Base-by-base conservation (phyloP, 495 filamentous ascomycete species). In the Aspergillus hancockii region DNA sequence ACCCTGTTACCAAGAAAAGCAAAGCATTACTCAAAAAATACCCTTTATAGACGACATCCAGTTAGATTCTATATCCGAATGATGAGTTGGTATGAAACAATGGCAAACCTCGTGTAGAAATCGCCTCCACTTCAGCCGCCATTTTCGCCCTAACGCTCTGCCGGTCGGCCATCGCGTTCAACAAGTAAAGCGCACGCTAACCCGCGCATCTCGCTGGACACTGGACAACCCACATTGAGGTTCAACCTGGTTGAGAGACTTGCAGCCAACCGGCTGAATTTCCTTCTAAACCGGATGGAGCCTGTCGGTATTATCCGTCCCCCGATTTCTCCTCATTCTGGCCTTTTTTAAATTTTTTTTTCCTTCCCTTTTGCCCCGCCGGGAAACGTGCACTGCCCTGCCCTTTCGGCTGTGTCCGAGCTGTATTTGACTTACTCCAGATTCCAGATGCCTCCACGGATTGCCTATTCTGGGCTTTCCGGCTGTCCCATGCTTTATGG, bases 391-490 rank as follows among this genome's bases (percentile, higher is more conserved):
- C 46, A 58, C 55, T 40, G 45, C 19, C 45, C 25, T 32, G n/a
- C 16, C n/a, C 43, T 40, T 49, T 60, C 57, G 50, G 52, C 34
- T 40, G 3, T 54, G 52, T 19, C 57, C 40, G 57, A 52, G 30
- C 49, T 10, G 36, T 19, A 40, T 22, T 47, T 8, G 25, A 32
- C 3, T 8, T 49, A 25, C 30, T 36, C 23, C 23, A 30, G 49
- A 36, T 25, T 40, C 41, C 14, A 23, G 43, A 40, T 30, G 4
- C 23, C 30, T 43, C 14, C 5, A 18, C 54, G 57, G 57, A 41
- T 49, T 60, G 10, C 57, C 57, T 54, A 19, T 60, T 60, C 46
- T 25, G 51, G 57, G 25, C 19, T 40, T 60, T 22, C 57, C 51
- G 51, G 9, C 3, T 16, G 38, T 41, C 18, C 34, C 49, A 52